Base-by-base conservation (phyloP, 306 rosid species). In the Quercus ilex region DNA sequence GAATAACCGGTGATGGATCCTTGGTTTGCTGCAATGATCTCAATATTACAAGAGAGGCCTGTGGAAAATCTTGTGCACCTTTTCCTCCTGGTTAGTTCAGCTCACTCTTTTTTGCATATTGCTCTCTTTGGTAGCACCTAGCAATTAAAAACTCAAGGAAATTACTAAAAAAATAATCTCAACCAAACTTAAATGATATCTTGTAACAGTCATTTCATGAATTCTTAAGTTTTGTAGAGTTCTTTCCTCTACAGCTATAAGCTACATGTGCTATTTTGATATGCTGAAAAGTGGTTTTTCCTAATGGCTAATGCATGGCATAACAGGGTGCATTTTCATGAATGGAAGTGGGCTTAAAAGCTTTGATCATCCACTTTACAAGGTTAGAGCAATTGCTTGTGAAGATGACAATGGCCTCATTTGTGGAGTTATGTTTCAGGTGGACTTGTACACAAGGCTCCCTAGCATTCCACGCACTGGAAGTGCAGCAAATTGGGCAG, bases 401-500 rank as follows among this genome's bases (percentile, higher is more conserved):
- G 80, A 87, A 87, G 92, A 88, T 35, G 92, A 82, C 38, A 33
- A 38, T 74, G 92, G 92, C 77, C 72, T 85, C 71, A 69, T 87
- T n/a, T 70, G 78, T 74, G 83, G 87, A 53, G 90, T 91, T 4
- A 31, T 59, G 67, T 91, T 88, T 81, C 90, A 85, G 86, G 90
- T 88, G 85, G 90, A 88, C 52, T 69, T 88, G 71, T 87, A 25
- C 82, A 83, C 90, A 6, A 76, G 87, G 58, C 43, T 88, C 57
- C 83, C 83, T 41, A 91, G 90, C 86, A 88, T 88, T 79, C 92
- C 80, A 23, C 90, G 90, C 62, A 82, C 81, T 0, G 89, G 91
- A 71, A 88, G 95, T 65, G 91, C 87, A 12, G 71, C 84, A 11
- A 91, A 87, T 77, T 91, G 90, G 91, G 87, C 91, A 4, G 91